These are phyloP conservation scores for Zarea fungicola DNA, from an alignment of 2,329 filamentous ascomycete genomes.

Conservation along the genomic window DNA sequence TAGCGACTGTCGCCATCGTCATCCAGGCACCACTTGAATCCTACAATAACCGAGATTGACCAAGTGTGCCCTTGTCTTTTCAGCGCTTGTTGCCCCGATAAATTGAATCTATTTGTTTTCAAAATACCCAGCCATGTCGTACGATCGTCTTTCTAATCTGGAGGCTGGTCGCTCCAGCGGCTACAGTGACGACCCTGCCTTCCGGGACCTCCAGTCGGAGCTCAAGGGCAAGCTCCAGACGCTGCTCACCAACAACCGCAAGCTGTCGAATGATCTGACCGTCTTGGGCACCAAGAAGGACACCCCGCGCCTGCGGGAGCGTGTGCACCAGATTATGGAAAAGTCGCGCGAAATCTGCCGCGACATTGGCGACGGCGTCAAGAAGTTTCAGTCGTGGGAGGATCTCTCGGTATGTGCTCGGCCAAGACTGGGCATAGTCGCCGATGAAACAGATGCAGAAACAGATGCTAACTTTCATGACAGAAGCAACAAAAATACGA, in stretches of 20 bases:
- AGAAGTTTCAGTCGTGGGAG: conserved; percentile 83
- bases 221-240: conserved; percentile 87
- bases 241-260: conserved; percentile 81
- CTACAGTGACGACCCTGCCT: conserved; percentile 90
- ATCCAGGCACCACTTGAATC: conserved; percentile 20
- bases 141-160: conserved; percentile 77
- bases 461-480: neutral
- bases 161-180: conserved; percentile 73
- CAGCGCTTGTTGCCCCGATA: neutral
- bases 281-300: conserved; percentile 87
- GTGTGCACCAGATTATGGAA: conserved; percentile 81
- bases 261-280: conserved; percentile 76
- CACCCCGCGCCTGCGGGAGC: conserved; percentile 82
- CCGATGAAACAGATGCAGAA: neutral
- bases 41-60: conserved; percentile 8
- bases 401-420: conserved; percentile 63
- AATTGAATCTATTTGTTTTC: neutral
- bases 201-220: conserved; percentile 73
- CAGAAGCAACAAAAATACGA: conserved; percentile 95
- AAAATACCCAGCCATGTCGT: conserved; percentile 64
- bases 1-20: conserved; percentile 17
- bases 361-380: conserved; percentile 87
- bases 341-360: conserved; percentile 85
- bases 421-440: neutral
- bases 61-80: neutral